Base-by-base conservation (phyloP, 1,284 basidiomycete genomes). In the Mycosarcoma maydis region DNA sequence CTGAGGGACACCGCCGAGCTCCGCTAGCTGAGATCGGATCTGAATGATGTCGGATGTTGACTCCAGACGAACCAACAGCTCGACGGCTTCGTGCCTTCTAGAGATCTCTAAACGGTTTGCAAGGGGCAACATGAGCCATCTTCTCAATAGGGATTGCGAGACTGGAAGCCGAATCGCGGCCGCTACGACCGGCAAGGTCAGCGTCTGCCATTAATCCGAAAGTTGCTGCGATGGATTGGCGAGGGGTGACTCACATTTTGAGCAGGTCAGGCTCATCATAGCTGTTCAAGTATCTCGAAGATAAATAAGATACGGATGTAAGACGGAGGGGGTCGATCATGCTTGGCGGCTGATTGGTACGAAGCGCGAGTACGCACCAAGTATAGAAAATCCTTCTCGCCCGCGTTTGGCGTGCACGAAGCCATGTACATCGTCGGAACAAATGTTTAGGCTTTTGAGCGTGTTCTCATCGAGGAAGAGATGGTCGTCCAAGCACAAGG, bases 391-490 rank as follows among this genome's bases (percentile, higher is more conserved):
- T 3, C 66, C 66, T 30, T 69, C 51, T 17, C 59, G 46, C 14
- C 52, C 55, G 4, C 20, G 47, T 34, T 54, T 55, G 6, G 66
- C 59, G 16, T 69, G 66, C 5, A 69, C 59, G 13, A 64, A 69
- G 6, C 46, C 59, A 16, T 69, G 66, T 2, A 43, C 38, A 23
- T 69, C 66, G 24, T 32, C 59, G 2, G 66, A 54, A 41, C 51
- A 58, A 49, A 69, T 55, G 40, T 55, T 58, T 20, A 69, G 55
- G 48, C 66, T 61, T 27, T 54, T 54, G 24, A 69, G 46, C 10
- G 66, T 59, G 22, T 69, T 57, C 10, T 69, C 66, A 27, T 69
- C 66, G 29, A 69, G n/a, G 39, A 62, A 69, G 16, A 69, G 41
- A 24, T 53, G 62, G 39, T 59, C 44, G 22, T 55, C 32, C 1